Base-by-base conservation (phyloP, 2,329 filamentous ascomycete species). In the Cladophialophora yegresii region DNA sequence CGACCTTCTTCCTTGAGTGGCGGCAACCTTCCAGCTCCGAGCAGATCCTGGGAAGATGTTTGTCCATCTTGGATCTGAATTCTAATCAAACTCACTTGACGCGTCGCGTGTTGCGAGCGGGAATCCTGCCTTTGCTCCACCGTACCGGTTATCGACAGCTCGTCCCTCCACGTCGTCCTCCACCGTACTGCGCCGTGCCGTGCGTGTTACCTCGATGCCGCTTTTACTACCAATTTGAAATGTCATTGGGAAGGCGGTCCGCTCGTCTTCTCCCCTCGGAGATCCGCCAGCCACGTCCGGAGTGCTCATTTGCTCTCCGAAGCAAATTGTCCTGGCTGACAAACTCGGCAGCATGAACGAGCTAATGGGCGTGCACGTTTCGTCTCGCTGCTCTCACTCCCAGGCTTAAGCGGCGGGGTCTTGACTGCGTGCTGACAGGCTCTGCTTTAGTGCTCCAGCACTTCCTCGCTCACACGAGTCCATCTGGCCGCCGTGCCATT, bases 231-330 rank as follows among this genome's bases (percentile, higher is more conserved):
- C 20, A 7, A 12, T 2, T 20, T 26, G 13, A 20, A 20, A n/a
- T 13, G 47, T 50, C 47, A 50, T 50, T 12, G 22, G 22, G 2
- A 54, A 54, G 51, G 23, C 26, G 51, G 28, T 7, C 51, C 51
- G 51, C 26, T 54, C 51, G 51, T 33, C n/a, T n/a, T n/a, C 51
- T 33, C 9, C 13, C 50, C 26, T 54, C 26, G 51, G 51, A 54
- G 51, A 33, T 50, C 47, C 22, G 13, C 47, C 7, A 20, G n/a
- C 20, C 20, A 16, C 9, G 22, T 12, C 22, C 3, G 4, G 10
- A 20, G 12, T 9, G 20, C 20, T 50, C 20, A 50, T 50, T 50
- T 8, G 47, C 47, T 26, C 10, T 20, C 2, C 47, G 3, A 6
- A 20, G 13, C 23, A 9, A 8, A 7, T 6, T 22, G 23, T 26